A percentile compares a stretch with the other conserved stretches of the same genome.
Conservation (phyloP, 2,329 filamentous ascomycete species). For the Madurella mycetomatis region DNA sequence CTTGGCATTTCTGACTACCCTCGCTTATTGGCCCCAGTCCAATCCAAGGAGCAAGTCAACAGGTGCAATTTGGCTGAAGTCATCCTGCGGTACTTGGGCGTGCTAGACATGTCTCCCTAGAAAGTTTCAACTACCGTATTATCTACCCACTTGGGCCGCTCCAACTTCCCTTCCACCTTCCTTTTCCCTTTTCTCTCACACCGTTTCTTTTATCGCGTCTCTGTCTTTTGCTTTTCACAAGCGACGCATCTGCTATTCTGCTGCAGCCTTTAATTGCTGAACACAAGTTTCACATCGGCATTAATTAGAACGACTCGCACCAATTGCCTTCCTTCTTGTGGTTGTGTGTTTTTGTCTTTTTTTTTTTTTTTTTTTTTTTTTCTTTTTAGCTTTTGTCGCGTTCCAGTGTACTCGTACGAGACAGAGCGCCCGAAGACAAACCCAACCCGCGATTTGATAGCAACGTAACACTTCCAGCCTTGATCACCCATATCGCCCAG, state of each 20-base stretch:
- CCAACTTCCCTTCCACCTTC: conserved; percentile 11
- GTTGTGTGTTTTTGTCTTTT: no score
- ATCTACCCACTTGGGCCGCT: conserved; percentile 14
- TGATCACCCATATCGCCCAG: not conserved
- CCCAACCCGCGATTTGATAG: no score
- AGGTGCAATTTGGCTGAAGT: conserved; percentile 26
- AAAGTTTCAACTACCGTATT: conserved; percentile 16
- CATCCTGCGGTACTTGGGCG: conserved; percentile 16
- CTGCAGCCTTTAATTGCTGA: not conserved
- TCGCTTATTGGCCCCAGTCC: conserved; percentile 15
- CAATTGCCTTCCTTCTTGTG: no score
- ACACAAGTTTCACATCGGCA: not conserved
- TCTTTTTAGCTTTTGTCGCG: no score
- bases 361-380: no score
- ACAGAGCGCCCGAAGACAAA: no score
- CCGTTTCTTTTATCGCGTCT: not conserved
- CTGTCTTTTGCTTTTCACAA: no score
- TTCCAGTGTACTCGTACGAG: no score
- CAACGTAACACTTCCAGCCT: not conserved
- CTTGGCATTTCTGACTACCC: conserved; percentile 12
- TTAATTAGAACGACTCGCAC: no score
- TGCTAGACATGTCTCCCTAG: conserved; percentile 8
- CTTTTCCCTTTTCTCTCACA: conserved; percentile 5
- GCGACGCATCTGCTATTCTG: no score
- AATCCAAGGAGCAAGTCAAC: conserved; percentile 8